Base-by-base conservation (phyloP, 2,329 filamentous ascomycete genomes). In the Pyrenochaeta sp. region DNA sequence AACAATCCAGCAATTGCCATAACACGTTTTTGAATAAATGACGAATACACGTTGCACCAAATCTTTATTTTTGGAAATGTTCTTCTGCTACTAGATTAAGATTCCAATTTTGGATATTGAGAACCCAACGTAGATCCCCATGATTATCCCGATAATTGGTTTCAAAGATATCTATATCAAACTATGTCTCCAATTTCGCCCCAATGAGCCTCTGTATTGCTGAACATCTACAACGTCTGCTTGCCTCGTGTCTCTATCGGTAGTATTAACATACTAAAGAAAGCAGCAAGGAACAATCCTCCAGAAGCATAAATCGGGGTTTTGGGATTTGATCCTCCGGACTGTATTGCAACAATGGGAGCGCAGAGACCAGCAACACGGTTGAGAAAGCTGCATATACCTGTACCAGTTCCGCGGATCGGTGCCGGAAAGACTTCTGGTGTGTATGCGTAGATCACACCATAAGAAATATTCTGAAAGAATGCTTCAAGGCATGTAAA, bases 401-500 rank as follows among this genome's bases (percentile, higher is more conserved):
- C 90, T 0, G 86, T 89, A 5, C 88, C 90, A 0, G 88, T 90
- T 4, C 89, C 90, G 29, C 90, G 80, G 18, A 89, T 85, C 0
- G 88, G 87, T 0, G 88, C 87, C 0, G 89, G 89, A 75, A 92
- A 91, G 23, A 91, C 85, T 67, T 92, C 90, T 0, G 90, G 89
- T 0, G 90, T 91, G 69, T 90, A 92, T 7, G 89, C 87, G 70
- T 91, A 92, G 1, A 92, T 77, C 1, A 91, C 87, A 51, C 88
- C 89, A 74, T 91, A 91, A 64, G 69, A 70, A 59, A 74, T 64
- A 46, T 74, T 74, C 49, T 90, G 88, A 60, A 86, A 84, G 69
- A 91, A 90, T 10, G 88, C 86, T 69, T 90, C 86, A 58, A 88
- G 79, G 58, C 85, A 90, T 0, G 84, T 86, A 69, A 90, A 90